phyloP scores from a whole-genome alignment of 441 rosid genomes.

The Gossypium davidsonii region DNA sequence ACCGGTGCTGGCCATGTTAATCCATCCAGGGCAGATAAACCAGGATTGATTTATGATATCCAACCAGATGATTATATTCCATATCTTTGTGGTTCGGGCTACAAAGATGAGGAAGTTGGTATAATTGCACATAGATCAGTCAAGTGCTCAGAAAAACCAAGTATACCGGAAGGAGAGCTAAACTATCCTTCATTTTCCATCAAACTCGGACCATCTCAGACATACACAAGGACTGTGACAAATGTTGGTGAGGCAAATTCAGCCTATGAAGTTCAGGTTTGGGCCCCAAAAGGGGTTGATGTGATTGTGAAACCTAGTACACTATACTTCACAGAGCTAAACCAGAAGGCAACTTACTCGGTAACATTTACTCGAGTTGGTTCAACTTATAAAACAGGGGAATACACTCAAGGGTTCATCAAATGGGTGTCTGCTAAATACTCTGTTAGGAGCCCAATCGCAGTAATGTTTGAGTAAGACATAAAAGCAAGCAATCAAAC shows the following conservation, averaged over 20 bases:
- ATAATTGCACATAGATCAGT: conserved; percentile 22
- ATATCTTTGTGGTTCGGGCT: conserved; percentile 42
- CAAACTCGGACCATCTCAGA: conserved; percentile 27
- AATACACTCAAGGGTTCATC: conserved; percentile 28
- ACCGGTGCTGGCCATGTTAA: conserved; percentile 47
- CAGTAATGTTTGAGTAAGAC: conserved; percentile 22
- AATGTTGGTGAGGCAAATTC: conserved; percentile 34
- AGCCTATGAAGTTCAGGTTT: conserved; percentile 10
- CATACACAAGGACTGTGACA: conserved; percentile 42
- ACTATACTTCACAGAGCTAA: conserved; percentile 23
- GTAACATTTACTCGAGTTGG: conserved; percentile 26
- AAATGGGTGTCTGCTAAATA: conserved; percentile 31
- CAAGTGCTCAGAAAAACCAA: conserved; percentile 22
- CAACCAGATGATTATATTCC: conserved; percentile 48
- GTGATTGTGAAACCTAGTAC: conserved; percentile 27
- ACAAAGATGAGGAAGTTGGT: conserved; percentile 25
- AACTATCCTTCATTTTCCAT: conserved; percentile 49
- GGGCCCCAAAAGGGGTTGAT: conserved; percentile 28
- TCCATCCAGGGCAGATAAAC: conserved; percentile 36
- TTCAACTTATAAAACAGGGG: neutral
- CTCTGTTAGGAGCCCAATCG: conserved; percentile 37
- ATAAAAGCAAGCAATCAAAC: neutral
- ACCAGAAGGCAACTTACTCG: conserved; percentile 34
- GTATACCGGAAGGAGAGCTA: conserved; percentile 38
- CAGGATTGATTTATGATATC: conserved; percentile 45